Conservation (phyloP, 1,284 basidiomycete species). For the Takashimella tepidaria region DNA sequence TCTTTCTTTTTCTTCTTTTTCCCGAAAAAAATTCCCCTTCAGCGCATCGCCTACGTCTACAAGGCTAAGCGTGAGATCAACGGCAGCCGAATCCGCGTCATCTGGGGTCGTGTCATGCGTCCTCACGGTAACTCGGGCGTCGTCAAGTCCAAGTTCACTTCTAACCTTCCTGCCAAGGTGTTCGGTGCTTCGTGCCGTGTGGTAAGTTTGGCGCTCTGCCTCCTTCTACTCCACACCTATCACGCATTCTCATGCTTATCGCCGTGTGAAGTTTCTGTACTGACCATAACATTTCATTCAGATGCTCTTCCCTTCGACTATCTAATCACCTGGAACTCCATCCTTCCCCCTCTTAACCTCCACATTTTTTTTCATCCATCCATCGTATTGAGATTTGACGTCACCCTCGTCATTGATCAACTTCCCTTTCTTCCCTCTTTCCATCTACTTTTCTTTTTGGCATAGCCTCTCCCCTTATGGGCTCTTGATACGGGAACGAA, state of each 20-base stretch:
- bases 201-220: too few species aligned
- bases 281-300: too few species aligned
- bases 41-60: conserved; percentile 98
- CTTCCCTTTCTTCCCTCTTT: background rate
- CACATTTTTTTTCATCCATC: background rate
- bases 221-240: too few species aligned
- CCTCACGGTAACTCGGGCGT: conserved; percentile 92
- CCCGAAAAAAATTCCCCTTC: conserved; percentile 15
- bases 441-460: conserved; percentile 4
- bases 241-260: too few species aligned
- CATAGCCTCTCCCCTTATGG: conserved; percentile 22
- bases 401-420: background rate
- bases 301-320: conserved; percentile 50
- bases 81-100: conserved; percentile 89
- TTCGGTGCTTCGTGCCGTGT: conserved; percentile 94
- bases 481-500: conserved; percentile 21
- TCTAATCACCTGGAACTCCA: conserved; percentile 32
- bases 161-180: conserved; percentile 91
- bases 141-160: conserved; percentile 95
- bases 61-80: conserved; percentile 87
- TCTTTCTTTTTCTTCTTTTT: too few species aligned
- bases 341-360: background rate
- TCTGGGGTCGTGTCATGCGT: conserved; percentile 93
- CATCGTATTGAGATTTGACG: background rate
- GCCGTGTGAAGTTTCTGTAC: too few species aligned